Evolutionary conservation across 441 rosid species (phyloP).

Genomic region (Gossypium lobatum): DNA sequence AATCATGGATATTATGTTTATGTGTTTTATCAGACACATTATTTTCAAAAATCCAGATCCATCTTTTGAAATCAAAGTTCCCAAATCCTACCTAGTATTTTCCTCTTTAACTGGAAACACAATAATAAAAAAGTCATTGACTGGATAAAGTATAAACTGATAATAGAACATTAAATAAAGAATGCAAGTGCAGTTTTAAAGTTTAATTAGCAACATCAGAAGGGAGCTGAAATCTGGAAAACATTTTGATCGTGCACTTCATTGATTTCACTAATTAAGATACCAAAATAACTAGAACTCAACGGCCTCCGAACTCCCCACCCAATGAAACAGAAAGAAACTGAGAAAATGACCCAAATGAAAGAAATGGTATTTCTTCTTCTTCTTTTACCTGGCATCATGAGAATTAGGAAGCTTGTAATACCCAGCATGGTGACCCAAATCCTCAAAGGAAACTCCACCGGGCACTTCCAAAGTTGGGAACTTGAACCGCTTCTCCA

Average conservation of each 20-base stretch:
- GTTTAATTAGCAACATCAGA: not conserved
- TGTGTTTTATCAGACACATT: too few species aligned
- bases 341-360: not conserved
- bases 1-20: too few species aligned
- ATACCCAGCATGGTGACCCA: slow-evolving; percentile 95
- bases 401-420: slow-evolving; percentile 69
- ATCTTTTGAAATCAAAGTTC: too few species aligned
- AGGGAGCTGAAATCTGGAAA: not conserved
- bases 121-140: not conserved
- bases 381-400: slow-evolving; percentile 50
- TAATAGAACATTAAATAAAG: not conserved
- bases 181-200: not conserved
- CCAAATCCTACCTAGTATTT: too few species aligned
- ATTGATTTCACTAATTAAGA: not conserved
- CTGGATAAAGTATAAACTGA: not conserved
- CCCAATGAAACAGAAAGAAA: not conserved
- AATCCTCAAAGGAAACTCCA: slow-evolving; percentile 45
- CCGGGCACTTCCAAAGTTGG: slow-evolving; percentile 39
- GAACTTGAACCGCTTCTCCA: slow-evolving; percentile 62
- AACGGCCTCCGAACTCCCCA: not conserved
- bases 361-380: not conserved
- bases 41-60: too few species aligned
- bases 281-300: not conserved
- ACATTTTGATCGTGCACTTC: not conserved
- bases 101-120: too few species aligned